Evolutionary conservation across 2,329 filamentous ascomycete species (phyloP).

Genomic region (Neonectria coccinea): DNA sequence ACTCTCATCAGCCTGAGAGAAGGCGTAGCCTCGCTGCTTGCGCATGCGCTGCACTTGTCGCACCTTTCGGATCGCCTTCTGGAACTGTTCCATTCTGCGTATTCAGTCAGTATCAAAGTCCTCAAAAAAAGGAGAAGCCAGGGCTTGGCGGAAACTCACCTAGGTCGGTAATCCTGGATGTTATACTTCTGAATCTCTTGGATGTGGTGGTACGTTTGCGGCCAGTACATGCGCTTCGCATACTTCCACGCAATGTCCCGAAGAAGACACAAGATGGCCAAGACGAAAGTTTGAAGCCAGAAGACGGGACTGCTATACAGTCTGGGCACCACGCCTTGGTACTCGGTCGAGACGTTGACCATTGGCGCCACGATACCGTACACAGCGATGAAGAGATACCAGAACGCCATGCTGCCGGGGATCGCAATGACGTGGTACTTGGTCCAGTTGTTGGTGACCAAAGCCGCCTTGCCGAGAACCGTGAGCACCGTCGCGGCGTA

Average conservation of each 20-base stretch:
- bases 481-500: conserved; percentile 95
- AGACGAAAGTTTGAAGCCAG: conserved; percentile 87
- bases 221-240: conserved; percentile 94
- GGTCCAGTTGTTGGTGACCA: conserved; percentile 98
- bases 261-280: conserved; percentile 84
- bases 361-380: conserved; percentile 90
- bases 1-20: conserved; percentile 96
- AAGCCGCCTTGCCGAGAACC: conserved; percentile 91
- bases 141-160: conserved; percentile 65
- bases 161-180: conserved; percentile 96
- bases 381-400: conserved; percentile 88
- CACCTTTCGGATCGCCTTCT: conserved; percentile 98
- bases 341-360: conserved; percentile 84
- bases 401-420: conserved; percentile 90
- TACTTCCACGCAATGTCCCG: conserved; percentile 98
- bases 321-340: conserved; percentile 83
- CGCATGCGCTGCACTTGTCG: conserved; percentile 98
- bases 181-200: conserved; percentile 99
- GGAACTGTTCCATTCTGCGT: conserved; percentile 96
- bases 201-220: conserved; percentile 96
- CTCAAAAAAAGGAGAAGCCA: no score
- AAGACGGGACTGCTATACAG: conserved; percentile 87
- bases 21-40: conserved; percentile 98
- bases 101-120: conserved; percentile 22
- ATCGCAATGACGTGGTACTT: conserved; percentile 98